Evolutionary conservation across 2,329 filamentous ascomycete species (phyloP).

Genomic region (Neonectria sp.): DNA sequence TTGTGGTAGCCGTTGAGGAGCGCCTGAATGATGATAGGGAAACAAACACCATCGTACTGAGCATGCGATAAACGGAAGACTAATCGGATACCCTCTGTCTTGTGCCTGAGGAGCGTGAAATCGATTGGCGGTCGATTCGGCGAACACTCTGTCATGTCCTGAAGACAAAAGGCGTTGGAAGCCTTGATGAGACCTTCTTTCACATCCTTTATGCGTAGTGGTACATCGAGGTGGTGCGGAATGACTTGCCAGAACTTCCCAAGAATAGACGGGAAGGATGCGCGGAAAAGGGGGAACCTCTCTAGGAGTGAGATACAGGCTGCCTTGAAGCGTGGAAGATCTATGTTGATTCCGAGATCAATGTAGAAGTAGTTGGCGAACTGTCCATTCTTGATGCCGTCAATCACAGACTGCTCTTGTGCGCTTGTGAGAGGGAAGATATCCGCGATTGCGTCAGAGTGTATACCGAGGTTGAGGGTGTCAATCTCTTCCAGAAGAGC

Average conservation of each 20-base stretch:
- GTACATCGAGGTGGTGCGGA: constrained; percentile 25
- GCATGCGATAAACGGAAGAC: constrained; percentile 60
- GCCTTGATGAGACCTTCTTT: constrained; percentile 30
- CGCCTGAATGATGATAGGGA: constrained; percentile 57
- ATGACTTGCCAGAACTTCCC: constrained; percentile 43
- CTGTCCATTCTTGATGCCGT: constrained; percentile 22
- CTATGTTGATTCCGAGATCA: constrained; percentile 35
- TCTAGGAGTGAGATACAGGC: constrained; percentile 30
- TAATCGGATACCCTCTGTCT: constrained; percentile 34
- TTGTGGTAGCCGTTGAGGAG: constrained; percentile 55
- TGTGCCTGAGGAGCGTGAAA: constrained; percentile 36
- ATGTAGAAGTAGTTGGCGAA: constrained; percentile 44
- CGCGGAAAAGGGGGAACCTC: constrained; percentile 40
- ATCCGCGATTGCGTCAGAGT: constrained; percentile 29
- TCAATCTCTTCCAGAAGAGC: constrained; percentile 24
- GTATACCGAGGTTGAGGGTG: not conserved
- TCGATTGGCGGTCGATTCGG: constrained; percentile 28
- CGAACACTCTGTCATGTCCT: constrained; percentile 10
- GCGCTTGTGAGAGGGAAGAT: constrained; percentile 37
- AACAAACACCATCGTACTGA: constrained; percentile 63
- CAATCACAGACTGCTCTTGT: constrained; percentile 27
- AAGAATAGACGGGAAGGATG: constrained; percentile 36
- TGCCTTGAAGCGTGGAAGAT: constrained; percentile 36
- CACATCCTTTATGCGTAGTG: constrained; percentile 25
- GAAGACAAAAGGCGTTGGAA: constrained; percentile 28